A percentile compares a stretch with the other conserved stretches of the same genome.
These are phyloP conservation scores for Cyclotella cryptica DNA, from an alignment of 108 stramenopile genomes.

Conservation along the genomic window DNA sequence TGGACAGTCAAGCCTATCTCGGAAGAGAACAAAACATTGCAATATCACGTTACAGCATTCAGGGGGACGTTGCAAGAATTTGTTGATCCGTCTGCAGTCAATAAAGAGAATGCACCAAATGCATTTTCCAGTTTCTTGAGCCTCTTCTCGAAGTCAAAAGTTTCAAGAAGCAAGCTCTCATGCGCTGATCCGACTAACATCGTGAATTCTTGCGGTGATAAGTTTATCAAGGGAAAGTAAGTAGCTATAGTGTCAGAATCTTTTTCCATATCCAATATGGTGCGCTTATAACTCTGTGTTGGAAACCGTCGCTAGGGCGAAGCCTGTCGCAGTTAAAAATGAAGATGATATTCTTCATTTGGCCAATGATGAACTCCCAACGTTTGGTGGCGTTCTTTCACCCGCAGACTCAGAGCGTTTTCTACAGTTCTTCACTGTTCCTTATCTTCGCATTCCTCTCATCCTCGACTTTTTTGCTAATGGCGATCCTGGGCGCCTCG, in stretches of 20 bases:
- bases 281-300: neutral
- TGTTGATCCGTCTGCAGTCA: slow-evolving; percentile 55
- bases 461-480: slow-evolving; percentile 97
- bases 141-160: slow-evolving; percentile 71
- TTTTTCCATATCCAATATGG: neutral
- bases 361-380: slow-evolving; percentile 88
- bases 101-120: slow-evolving; percentile 57
- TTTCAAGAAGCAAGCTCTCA: slow-evolving; percentile 80
- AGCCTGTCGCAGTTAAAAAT: slow-evolving; percentile 82
- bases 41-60: slow-evolving; percentile 81
- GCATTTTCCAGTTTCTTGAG: slow-evolving; percentile 79
- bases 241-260: slow-evolving; percentile 25
- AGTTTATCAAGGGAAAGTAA: slow-evolving; percentile 80
- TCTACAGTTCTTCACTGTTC: slow-evolving; percentile 94
- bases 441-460: slow-evolving; percentile 96
- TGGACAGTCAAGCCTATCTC: slow-evolving; percentile 73
- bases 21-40: slow-evolving; percentile 68
- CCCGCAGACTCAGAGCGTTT: slow-evolving; percentile 93
- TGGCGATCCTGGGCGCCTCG: slow-evolving; percentile 88
- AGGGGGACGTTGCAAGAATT: slow-evolving; percentile 75
- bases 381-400: slow-evolving; percentile 89
- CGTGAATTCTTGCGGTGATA: slow-evolving; percentile 90
- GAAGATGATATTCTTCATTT: slow-evolving; percentile 97
- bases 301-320: slow-evolving; percentile 45
- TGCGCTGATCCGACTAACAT: slow-evolving; percentile 91